Base-by-base conservation (phyloP, 805 yeast species). In the Zygoascus ofunaensis region DNA sequence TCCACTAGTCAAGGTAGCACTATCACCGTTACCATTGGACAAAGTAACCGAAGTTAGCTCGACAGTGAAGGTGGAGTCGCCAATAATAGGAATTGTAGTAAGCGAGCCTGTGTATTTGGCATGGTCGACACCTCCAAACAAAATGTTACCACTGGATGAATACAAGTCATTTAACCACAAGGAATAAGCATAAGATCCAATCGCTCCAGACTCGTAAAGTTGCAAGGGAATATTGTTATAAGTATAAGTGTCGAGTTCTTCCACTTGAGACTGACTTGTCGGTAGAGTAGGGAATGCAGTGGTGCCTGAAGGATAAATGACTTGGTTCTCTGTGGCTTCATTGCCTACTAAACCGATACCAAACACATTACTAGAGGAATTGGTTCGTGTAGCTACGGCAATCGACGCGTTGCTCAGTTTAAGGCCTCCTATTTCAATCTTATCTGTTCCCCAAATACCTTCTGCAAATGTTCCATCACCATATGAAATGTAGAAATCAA, bases 361-460 rank as follows among this genome's bases (percentile, higher is more conserved):
- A 15, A 52, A 30, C 26, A 53, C 44, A 2, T 45, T 49, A 24
- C 40, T 44, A 7, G 76, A 60, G 4, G 92, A 78, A 49, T 78
- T 76, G 2, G 87, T 73, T 32, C 61, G 60, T 55, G 77, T 76
- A 2, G 84, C 92, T 21, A 87, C 77, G 2, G 94, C 96, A 60
- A 89, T 73, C 4, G 87, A 76, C 22, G 82, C 64, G 44, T 68
- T 64, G 0, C 66, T 49, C 10, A 84, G 65, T 2, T 69, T 61
- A 24, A 42, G 60, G 41, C 69, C 73, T 41, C 79, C 78, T 42
- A 84, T 53, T 2, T 51, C 49, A 4, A 89, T 69, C 34, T 65
- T 64, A 56, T 89, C 97, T 36, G 67, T 60, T n/a, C 81, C 87
- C 74, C 76, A 77, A 10, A 52, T 50, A 15, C 86, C 86, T 18